A percentile compares a stretch with the other conserved stretches of the same genome.
Conservation (phyloP, 768 basidiomycete genomes). For the Postia placenta region DNA sequence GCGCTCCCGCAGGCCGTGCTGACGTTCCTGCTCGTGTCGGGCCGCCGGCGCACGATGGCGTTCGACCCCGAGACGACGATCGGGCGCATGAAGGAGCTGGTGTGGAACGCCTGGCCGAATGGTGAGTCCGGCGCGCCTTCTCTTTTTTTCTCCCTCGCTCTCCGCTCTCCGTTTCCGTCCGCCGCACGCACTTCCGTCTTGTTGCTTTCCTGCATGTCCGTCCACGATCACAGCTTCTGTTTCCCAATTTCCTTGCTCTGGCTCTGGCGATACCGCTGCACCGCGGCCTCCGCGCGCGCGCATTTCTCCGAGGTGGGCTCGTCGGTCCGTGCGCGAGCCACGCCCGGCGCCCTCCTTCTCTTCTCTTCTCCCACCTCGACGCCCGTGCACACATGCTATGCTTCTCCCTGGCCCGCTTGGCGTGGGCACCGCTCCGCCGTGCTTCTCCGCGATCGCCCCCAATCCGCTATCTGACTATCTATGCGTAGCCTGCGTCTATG, state of each 20-base stretch:
- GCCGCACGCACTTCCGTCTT: too few species aligned
- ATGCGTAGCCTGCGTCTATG: constrained; percentile 3
- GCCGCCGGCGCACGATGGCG: constrained; percentile 58
- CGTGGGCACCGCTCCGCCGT: not conserved
- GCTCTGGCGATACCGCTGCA: too few species aligned
- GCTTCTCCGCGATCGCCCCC: not conserved
- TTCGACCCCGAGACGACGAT: constrained; percentile 74
- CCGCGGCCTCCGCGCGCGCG: too few species aligned
- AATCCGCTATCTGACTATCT: not conserved
- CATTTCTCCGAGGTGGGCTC: too few species aligned
- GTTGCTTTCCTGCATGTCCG: too few species aligned
- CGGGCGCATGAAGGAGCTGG: constrained; percentile 75
- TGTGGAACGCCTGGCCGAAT: constrained; percentile 77
- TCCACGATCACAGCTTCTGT: too few species aligned
- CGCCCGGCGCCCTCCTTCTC: too few species aligned
- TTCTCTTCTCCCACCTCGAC: not conserved
- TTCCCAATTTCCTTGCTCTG: too few species aligned
- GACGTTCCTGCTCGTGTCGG: constrained; percentile 70
- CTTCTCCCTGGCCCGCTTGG: not conserved
- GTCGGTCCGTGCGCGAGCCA: not conserved
- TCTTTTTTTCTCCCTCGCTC: not conserved
- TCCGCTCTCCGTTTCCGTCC: not conserved
- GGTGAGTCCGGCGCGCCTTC: constrained; percentile 38
- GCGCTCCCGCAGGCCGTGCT: constrained; percentile 59
- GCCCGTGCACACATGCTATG: not conserved